Conservation (phyloP, 106 monocot species). For the Dioscorea alata region DNA sequence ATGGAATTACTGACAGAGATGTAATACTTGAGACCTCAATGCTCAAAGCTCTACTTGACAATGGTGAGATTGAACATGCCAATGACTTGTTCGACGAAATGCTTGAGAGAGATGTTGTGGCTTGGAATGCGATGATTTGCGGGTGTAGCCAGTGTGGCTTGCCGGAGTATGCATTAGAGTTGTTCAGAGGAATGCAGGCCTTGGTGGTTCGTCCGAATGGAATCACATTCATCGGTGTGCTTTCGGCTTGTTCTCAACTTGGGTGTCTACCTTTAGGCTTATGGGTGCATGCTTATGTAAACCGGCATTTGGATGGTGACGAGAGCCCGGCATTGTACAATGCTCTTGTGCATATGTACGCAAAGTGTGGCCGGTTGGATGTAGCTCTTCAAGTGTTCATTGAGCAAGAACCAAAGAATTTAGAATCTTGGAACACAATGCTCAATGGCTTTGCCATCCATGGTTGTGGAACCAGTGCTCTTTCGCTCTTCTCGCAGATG, state of each 20-base stretch:
- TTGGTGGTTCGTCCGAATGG: slow-evolving; percentile 17
- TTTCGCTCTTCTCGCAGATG: slow-evolving; percentile 50
- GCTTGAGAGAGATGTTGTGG: slow-evolving; percentile 27
- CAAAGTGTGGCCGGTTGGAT: slow-evolving; percentile 41
- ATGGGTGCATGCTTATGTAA: slow-evolving; percentile 35
- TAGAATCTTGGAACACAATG: slow-evolving; percentile 55
- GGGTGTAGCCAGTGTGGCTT: slow-evolving; percentile 11
- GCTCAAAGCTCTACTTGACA: slow-evolving; percentile 22
- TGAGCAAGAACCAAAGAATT: slow-evolving; percentile 16
- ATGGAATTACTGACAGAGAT: slow-evolving; percentile 30
- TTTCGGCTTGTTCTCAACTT: slow-evolving; percentile 46
- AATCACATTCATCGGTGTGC: slow-evolving; percentile 23
- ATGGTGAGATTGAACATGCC: slow-evolving; percentile 24
- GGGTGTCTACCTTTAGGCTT: slow-evolving; percentile 29
- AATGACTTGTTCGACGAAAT: slow-evolving; percentile 35
- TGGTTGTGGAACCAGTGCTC: slow-evolving; percentile 15
- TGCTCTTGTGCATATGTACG: slow-evolving; percentile 47
- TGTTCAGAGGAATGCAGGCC: slow-evolving; percentile 47
- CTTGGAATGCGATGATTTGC: slow-evolving; percentile 60
- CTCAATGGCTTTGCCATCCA: slow-evolving; percentile 36
- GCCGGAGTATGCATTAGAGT: slow-evolving; percentile 22
- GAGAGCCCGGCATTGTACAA: slow-evolving; percentile 17
- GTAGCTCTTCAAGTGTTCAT: slow-evolving; percentile 22
- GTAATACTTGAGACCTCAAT: slow-evolving; percentile 20
- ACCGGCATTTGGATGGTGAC: not conserved